Conservation (phyloP, 108 stramenopile species). For the Aurantiochytrium sp. region DNA sequence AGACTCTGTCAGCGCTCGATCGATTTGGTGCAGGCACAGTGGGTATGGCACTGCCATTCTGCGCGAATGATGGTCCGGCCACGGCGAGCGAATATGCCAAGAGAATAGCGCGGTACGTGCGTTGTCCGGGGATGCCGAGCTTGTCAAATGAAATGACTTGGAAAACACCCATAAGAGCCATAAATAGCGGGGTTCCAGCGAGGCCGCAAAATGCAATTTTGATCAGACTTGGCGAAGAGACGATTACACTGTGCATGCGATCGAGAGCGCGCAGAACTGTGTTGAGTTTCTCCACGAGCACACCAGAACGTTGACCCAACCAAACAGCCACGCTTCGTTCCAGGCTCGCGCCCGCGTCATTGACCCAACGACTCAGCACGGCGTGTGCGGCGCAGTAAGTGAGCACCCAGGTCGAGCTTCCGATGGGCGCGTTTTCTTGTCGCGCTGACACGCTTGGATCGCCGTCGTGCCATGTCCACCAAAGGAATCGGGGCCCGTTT, state of each 20-base stretch:
- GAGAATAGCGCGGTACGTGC: background rate
- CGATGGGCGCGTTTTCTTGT: background rate
- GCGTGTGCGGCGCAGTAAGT: background rate
- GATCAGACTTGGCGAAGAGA: background rate
- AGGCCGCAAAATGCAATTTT: background rate
- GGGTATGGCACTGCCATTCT: background rate
- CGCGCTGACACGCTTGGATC: background rate
- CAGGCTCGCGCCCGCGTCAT: background rate
- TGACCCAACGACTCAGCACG: background rate
- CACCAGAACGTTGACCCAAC: background rate
- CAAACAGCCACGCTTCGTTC: background rate
- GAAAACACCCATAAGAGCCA: background rate
- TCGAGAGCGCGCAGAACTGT: background rate
- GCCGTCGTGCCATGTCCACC: conserved; percentile 19
- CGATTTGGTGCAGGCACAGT: background rate
- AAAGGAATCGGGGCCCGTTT: background rate
- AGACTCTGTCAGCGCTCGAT: background rate
- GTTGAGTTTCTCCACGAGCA: no score
- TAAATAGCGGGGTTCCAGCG: background rate
- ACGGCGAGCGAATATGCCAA: background rate
- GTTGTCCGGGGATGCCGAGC: background rate
- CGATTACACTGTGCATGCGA: background rate
- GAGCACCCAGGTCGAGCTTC: background rate
- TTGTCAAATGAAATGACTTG: background rate
- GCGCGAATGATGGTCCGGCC: background rate